phyloP scores from a whole-genome alignment of 495 filamentous ascomycete species.

The Hyaloscypha variabilis region DNA sequence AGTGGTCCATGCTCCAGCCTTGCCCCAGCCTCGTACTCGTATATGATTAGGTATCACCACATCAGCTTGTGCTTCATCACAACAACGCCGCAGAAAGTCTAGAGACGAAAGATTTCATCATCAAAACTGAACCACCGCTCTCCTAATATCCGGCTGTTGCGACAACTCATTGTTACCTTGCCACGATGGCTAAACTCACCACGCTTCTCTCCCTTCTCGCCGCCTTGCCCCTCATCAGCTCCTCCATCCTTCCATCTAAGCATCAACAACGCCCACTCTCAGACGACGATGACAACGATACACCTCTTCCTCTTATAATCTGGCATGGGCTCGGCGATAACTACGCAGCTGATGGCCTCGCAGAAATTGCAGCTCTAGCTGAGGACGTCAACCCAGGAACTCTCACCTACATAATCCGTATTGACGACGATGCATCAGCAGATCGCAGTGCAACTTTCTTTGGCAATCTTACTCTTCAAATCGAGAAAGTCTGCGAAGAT shows the following conservation, averaged over 20 bases:
- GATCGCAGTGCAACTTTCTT: conserved; percentile 87
- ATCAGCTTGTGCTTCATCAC: no score
- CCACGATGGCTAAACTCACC: conserved; percentile 27
- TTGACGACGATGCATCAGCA: conserved; percentile 62
- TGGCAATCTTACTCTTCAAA: conserved; percentile 83
- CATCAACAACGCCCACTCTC: conserved; percentile 16
- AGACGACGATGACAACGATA: conserved; percentile 43
- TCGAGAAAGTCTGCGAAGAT: conserved; percentile 78
- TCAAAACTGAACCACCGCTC: no score
- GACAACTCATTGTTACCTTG: no score
- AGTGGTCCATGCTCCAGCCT: not conserved
- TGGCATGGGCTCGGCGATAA: conserved; percentile 80
- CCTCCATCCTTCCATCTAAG: conserved; percentile 27
- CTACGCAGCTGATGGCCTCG: conserved; percentile 76
- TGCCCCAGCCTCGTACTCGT: not conserved
- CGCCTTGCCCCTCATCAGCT: conserved; percentile 23
- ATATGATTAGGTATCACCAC: no score
- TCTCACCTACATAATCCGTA: conserved; percentile 77
- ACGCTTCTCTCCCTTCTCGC: conserved; percentile 23
- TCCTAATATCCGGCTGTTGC: no score
- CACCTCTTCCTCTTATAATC: conserved; percentile 82
- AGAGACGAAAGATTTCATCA: no score
- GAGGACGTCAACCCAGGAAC: conserved; percentile 78
- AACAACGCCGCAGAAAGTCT: no score
- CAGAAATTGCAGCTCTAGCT: conserved; percentile 64